Base-by-base conservation (phyloP, 257 asterid genomes). In the Salvia hispanica region DNA sequence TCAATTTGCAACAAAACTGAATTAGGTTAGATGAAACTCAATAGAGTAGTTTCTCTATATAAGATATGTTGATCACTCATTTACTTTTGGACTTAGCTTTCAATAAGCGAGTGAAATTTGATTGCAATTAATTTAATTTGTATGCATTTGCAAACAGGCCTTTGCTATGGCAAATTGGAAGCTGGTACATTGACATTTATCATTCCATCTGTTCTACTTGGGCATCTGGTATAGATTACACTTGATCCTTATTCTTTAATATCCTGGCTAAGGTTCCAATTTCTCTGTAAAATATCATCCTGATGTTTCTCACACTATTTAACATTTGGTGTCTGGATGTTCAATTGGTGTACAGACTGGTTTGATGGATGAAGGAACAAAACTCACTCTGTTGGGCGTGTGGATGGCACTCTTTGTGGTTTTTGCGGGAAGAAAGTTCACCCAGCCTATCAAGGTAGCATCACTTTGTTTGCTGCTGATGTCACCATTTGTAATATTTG, bases 401-500 rank as follows among this genome's bases (percentile, higher is more conserved):
- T 93, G 99, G 99, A 85, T 85, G 96, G 83, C 85, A 6, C 95
- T 90, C 55, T 85, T 93, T 67, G 66, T 76, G 7, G 83, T 90
- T 67, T 90, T 94, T 64, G 97, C 99, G 1, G 97, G 91, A 42
- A 90, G 99, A 80, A 94, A 94, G 73, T 94, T 94, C 84, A 86
- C 80, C 54, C 99, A 94, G 66, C 91, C 97, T 39, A 85, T 94
- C 12, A 94, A 94, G 90, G 99, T 90, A 33, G 44, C 16, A 6
- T 47, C 37, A 50, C 9, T 47, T 43, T 50, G 11, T 61, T 68
- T 69, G 51, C 34, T 9, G 11, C 9, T 21, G 5, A 18, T n/a
- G 25, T 18, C 33, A 25, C 18, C 37, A 10, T 55, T 10, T 25
- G 18, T 55, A 55, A 31, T 21, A 56, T 55, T 34, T 70, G 53